Conservation (phyloP, 2,329 filamentous ascomycete species). For the Teratosphaeria nubilosa region DNA sequence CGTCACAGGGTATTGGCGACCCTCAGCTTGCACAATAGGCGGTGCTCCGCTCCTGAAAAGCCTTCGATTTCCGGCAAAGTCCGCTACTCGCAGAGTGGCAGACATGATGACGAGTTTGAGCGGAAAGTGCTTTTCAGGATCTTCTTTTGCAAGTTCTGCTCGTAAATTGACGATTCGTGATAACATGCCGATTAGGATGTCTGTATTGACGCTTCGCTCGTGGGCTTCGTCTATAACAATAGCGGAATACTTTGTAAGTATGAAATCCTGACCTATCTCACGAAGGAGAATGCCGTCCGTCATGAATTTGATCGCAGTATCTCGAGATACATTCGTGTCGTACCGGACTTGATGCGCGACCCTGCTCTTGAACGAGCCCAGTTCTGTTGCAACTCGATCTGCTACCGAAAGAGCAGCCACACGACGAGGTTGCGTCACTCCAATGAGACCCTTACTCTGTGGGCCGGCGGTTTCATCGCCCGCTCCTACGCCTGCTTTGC, state of each 20-base stretch:
- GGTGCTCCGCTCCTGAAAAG: conserved; percentile 65
- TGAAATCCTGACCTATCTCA: conserved; percentile 82
- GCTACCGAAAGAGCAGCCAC: conserved; percentile 97
- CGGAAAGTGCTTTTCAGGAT: conserved; percentile 57
- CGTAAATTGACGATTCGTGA: conserved; percentile 83
- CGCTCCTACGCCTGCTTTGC: background rate
- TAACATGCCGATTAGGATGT: conserved; percentile 95
- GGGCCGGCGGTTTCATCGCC: background rate
- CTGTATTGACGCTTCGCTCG: conserved; percentile 93
- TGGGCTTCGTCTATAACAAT: conserved; percentile 96
- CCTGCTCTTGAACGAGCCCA: conserved; percentile 60
- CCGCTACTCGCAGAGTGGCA: conserved; percentile 80
- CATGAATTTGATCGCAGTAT: conserved; percentile 96
- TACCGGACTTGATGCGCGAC: conserved; percentile 93
- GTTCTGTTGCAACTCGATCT: conserved; percentile 75
- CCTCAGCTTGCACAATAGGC: conserved; percentile 80
- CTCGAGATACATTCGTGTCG: conserved; percentile 67
- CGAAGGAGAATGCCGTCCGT: conserved; percentile 91
- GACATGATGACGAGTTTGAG: conserved; percentile 98
- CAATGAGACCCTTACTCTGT: conserved; percentile 61
- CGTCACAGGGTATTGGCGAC: conserved; percentile 82
- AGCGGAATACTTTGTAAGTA: conserved; percentile 79
- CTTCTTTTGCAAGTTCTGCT: conserved; percentile 61
- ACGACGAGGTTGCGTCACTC: conserved; percentile 85
- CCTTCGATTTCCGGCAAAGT: conserved; percentile 73